Evolutionary conservation across 768 basidiomycete species (phyloP), one percentile per base, ranked within the genome.

Genomic region (Hortiboletus flavorubellus): DNA sequence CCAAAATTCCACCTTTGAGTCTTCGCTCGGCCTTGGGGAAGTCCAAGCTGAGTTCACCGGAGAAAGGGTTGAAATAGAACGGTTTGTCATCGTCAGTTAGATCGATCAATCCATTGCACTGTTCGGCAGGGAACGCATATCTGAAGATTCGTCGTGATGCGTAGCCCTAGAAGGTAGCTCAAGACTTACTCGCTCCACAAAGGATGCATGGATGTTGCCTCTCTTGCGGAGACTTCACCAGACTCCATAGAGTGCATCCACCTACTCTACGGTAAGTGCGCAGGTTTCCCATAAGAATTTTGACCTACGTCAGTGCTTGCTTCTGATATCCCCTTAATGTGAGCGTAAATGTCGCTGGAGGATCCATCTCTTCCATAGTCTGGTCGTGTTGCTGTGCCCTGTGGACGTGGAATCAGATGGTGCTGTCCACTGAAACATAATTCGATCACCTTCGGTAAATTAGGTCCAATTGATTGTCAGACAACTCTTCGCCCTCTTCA

Each of bases 231-330:
- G 59, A 78, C 76, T 18, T 83, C 78, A 4, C 89, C 90, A 2
- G 79, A 81, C 72, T 98, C 96, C 50, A 93, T 76, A 3, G 89
- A 88, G 60, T 84, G 75, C 94, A 97, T 94, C 95, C 95, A 98
- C 37, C 91, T 92, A 54, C 14, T 46, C 33, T 23, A n/a, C 15
- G 35, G 18, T 54, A 34, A 55, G 38, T 40, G 49, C 12, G 40
- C 8, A 21, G 9, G 34, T 34, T 39, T 3, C 12, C 5, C 4
- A n/a, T 42, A 29, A 30, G 30, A 48, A 8, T 15, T 26, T 37
- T 14, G 18, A 70, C 84, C 45, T 50, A 91, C 86, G 75, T 76
- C 44, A 98, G 74, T 0, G 94, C 96, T 71, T 98, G 96, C 66
- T 93, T 96, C 66, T 98, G 96, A 72, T 98, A 98, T 37, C 84